These are phyloP conservation scores for Aspergillus sp. DNA, from an alignment of 2,329 filamentous ascomycete species.

Conservation along the genomic window DNA sequence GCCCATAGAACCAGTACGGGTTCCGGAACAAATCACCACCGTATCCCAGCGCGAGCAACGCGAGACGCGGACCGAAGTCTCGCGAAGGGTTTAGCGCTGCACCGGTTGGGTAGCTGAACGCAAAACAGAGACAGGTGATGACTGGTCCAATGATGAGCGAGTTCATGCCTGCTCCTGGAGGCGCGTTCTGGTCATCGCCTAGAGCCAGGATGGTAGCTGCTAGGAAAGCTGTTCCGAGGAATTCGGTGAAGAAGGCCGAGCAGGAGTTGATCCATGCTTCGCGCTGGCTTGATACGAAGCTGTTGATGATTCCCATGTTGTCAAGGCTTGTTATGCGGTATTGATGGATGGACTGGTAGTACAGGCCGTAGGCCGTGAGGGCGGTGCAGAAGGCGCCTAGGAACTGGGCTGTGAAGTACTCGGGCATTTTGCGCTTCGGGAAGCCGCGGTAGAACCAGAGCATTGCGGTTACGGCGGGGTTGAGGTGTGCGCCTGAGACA, in stretches of 20 bases:
- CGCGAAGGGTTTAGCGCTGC: slow-evolving; percentile 44
- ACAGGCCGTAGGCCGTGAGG: slow-evolving; percentile 42
- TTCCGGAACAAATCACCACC: slow-evolving; percentile 35
- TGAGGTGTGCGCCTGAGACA: slow-evolving; percentile 43
- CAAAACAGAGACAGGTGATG: slow-evolving; percentile 24
- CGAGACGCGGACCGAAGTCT: slow-evolving; percentile 46
- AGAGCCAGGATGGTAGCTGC: slow-evolving; percentile 39
- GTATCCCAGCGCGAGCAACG: slow-evolving; percentile 41
- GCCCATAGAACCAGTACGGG: slow-evolving; percentile 43
- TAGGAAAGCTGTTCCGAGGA: slow-evolving; percentile 39
- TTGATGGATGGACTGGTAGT: slow-evolving; percentile 26
- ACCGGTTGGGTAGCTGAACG: slow-evolving; percentile 44
- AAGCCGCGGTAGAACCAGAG: slow-evolving; percentile 48
- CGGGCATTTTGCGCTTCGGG: slow-evolving; percentile 44
- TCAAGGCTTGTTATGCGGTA: slow-evolving; percentile 25
- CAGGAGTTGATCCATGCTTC: slow-evolving; percentile 29
- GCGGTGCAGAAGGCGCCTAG: slow-evolving; percentile 46
- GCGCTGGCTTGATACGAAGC: slow-evolving; percentile 42
- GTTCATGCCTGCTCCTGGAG: slow-evolving; percentile 47
- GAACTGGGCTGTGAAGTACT: slow-evolving; percentile 48
- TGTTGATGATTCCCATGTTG: slow-evolving; percentile 25
- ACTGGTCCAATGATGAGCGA: slow-evolving; percentile 45
- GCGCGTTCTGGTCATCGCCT: slow-evolving; percentile 42
- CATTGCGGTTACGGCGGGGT: slow-evolving; percentile 40
- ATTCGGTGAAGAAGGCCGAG: slow-evolving; percentile 45